A percentile compares a stretch with the other conserved stretches of the same genome.
Evolutionary conservation across 1,284 basidiomycete species (phyloP).

Genomic region (Thelephora terrestris): DNA sequence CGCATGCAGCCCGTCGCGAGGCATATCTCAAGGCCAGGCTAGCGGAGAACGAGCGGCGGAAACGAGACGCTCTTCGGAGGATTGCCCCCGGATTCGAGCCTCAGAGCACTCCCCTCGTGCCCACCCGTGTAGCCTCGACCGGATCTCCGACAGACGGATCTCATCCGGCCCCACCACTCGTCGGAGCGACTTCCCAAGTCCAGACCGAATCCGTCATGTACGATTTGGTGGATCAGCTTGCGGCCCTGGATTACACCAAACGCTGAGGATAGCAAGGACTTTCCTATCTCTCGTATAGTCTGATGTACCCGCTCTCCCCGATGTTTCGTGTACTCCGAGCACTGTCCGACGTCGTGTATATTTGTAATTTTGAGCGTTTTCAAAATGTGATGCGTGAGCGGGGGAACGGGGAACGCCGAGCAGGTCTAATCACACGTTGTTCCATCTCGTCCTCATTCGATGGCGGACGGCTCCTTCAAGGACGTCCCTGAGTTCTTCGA

Average conservation of each 20-base stretch:
- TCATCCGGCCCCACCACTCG: slow-evolving; percentile 11
- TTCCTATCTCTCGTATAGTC: too few species aligned
- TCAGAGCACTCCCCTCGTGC: slow-evolving; percentile 43
- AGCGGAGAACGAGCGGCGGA: slow-evolving; percentile 67
- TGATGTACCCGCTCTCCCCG: too few species aligned
- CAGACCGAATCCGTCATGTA: slow-evolving; percentile 59
- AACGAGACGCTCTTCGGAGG: slow-evolving; percentile 62
- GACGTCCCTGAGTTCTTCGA: slow-evolving; percentile 68
- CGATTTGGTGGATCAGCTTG: slow-evolving; percentile 69
- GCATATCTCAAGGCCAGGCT: slow-evolving; percentile 61
- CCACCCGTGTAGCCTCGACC: slow-evolving; percentile 21
- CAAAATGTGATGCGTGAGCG: neutral
- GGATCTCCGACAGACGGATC: slow-evolving; percentile 7
- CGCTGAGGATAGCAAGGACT: neutral
- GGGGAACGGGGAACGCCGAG: neutral
- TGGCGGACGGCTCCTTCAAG: slow-evolving; percentile 33
- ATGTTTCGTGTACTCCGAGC: too few species aligned
- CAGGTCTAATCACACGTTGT: neutral
- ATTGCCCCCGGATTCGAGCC: slow-evolving; percentile 74
- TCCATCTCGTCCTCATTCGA: slow-evolving; percentile 11
- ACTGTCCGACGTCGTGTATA: too few species aligned
- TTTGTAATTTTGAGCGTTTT: neutral
- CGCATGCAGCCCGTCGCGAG: slow-evolving; percentile 56
- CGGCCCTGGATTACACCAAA: slow-evolving; percentile 39
- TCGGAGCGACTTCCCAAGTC: neutral